phyloP scores from a whole-genome alignment of 441 rosid genomes.

The Kokia cookei region DNA sequence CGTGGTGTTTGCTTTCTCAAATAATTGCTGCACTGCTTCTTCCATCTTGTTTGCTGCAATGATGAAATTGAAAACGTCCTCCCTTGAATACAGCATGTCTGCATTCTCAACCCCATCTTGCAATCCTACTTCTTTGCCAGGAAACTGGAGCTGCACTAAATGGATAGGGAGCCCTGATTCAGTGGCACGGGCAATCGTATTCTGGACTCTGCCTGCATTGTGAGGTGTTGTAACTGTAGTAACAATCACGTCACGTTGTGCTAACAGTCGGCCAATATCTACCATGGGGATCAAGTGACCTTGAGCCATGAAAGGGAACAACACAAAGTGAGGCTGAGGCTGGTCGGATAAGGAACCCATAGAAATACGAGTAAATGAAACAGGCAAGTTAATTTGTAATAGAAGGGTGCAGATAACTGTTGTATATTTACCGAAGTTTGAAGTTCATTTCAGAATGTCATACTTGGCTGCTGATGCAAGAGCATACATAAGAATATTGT shows the following conservation, averaged over 20 bases:
- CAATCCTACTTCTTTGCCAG: slow-evolving; percentile 24
- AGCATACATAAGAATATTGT: not conserved
- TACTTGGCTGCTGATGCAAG: slow-evolving; percentile 4
- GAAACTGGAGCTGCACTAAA: slow-evolving; percentile 15
- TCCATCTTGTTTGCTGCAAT: slow-evolving; percentile 6
- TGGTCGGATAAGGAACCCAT: not conserved
- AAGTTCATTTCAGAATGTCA: not conserved
- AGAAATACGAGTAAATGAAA: not conserved
- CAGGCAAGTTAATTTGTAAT: not conserved
- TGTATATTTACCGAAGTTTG: not conserved
- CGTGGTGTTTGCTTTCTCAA: slow-evolving; percentile 16
- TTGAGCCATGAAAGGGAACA: slow-evolving; percentile 32
- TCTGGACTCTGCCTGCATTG: slow-evolving; percentile 22
- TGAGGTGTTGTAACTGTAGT: slow-evolving; percentile 27
- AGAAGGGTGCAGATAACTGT: not conserved
- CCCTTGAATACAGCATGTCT: slow-evolving; percentile 19
- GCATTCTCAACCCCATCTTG: slow-evolving; percentile 33
- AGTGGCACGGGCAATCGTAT: slow-evolving; percentile 9
- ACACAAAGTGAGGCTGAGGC: slow-evolving; percentile 22
- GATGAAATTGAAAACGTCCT: slow-evolving; percentile 6
- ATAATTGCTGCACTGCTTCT: slow-evolving; percentile 12
- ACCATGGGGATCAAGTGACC: slow-evolving; percentile 43
- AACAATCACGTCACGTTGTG: slow-evolving; percentile 19
- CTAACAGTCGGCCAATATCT: slow-evolving; percentile 33
- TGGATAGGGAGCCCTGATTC: slow-evolving; percentile 21